These are phyloP conservation scores for Tylopilus plumbeoviolaceoides DNA, from an alignment of 768 basidiomycete genomes.

Conservation along the genomic window DNA sequence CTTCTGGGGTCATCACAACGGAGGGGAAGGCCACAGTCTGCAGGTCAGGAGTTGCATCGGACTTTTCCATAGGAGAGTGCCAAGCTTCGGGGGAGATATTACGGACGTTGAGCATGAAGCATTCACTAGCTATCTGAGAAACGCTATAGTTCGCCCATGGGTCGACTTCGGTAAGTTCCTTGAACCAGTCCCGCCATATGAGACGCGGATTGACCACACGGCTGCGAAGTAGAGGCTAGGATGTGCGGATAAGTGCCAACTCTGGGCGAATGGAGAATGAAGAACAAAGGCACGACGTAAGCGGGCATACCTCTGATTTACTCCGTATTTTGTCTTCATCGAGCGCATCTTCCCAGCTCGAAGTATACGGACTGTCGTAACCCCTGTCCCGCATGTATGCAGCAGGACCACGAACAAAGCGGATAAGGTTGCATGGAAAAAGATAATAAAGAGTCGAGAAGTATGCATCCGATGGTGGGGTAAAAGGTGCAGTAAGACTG, in stretches of 20 bases:
- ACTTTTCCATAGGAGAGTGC: neutral
- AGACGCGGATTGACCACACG: constrained; percentile 73
- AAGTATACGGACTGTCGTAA: constrained; percentile 56
- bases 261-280: neutral
- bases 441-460: constrained; percentile 85
- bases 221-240: constrained; percentile 61
- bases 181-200: constrained; percentile 57
- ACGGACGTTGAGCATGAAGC: constrained; percentile 61
- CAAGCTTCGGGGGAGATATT: constrained; percentile 51
- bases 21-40: constrained; percentile 3
- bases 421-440: constrained; percentile 84
- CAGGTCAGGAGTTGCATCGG: constrained; percentile 1
- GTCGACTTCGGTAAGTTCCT: constrained; percentile 59
- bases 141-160: constrained; percentile 67
- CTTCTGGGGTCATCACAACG: constrained; percentile 16
- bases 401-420: constrained; percentile 69
- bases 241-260: constrained; percentile 2
- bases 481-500: constrained; percentile 49
- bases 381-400: constrained; percentile 53
- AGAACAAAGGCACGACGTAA: neutral
- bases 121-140: constrained; percentile 61
- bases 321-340: constrained; percentile 67
- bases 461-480: constrained; percentile 60
- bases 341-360: constrained; percentile 67
- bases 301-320: constrained; percentile 59